These are phyloP conservation scores for Plasmodium gaboni DNA, from an alignment of 169 alveolate species.

Conservation along the genomic window DNA sequence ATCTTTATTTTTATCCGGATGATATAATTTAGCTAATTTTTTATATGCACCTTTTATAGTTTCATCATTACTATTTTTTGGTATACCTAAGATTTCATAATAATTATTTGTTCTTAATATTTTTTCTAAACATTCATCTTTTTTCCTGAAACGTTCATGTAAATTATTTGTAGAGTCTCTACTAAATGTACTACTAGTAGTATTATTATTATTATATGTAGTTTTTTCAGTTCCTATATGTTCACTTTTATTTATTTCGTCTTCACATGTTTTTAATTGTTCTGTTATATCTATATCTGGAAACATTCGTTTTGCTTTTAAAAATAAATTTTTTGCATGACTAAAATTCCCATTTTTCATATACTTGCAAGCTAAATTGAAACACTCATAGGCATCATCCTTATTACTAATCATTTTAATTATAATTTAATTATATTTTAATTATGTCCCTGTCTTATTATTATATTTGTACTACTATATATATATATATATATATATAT, in stretches of 20 bases:
- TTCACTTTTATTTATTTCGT: slow-evolving; percentile 57
- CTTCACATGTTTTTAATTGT: slow-evolving; percentile 70
- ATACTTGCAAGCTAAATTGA: slow-evolving; percentile 54
- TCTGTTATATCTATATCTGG: slow-evolving; percentile 74
- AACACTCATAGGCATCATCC: slow-evolving; percentile 73
- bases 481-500: no score
- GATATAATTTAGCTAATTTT: slow-evolving; percentile 95
- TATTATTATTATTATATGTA: slow-evolving; percentile 15
- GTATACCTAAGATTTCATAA: slow-evolving; percentile 93
- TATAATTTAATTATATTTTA: no score
- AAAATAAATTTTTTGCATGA: slow-evolving; percentile 68
- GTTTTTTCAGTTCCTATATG: slow-evolving; percentile 16
- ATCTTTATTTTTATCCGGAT: slow-evolving; percentile 97
- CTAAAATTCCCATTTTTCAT: slow-evolving; percentile 66
- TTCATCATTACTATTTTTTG: slow-evolving; percentile 90
- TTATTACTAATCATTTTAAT: slow-evolving; percentile 68
- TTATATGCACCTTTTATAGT: slow-evolving; percentile 94
- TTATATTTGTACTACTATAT: no score
- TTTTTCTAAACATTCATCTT: slow-evolving; percentile 78
- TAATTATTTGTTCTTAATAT: slow-evolving; percentile 90
- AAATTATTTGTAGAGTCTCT: slow-evolving; percentile 19
- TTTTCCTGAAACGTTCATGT: slow-evolving; percentile 62
- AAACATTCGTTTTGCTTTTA: slow-evolving; percentile 65
- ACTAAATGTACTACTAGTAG: slow-evolving; percentile 1
- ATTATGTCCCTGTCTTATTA: no score